A percentile compares a stretch with the other conserved stretches of the same genome.
Evolutionary conservation across 805 yeast species (phyloP).

Genomic region (Zygosaccharomyces kombuchaensis): DNA sequence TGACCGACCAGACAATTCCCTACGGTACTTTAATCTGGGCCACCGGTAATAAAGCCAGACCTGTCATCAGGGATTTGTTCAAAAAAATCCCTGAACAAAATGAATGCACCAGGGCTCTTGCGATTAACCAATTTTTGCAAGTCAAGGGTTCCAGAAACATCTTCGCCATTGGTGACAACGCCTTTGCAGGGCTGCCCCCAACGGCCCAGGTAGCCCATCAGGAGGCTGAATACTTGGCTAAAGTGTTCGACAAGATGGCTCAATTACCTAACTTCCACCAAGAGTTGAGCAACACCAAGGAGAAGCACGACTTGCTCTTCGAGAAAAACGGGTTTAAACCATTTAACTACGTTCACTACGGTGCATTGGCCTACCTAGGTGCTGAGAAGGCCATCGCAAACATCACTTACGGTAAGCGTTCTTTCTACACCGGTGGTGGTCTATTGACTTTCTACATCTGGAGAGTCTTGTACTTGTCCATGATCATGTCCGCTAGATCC

Average conservation of each 20-base stretch:
- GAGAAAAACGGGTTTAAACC: slow-evolving; percentile 52
- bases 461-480: slow-evolving; percentile 86
- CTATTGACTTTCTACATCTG: slow-evolving; percentile 83
- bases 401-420: slow-evolving; percentile 72
- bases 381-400: slow-evolving; percentile 93
- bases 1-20: slow-evolving; percentile 57
- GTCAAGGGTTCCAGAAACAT: slow-evolving; percentile 80
- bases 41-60: slow-evolving; percentile 89
- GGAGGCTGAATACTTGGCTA: slow-evolving; percentile 78
- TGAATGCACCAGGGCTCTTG: slow-evolving; percentile 80
- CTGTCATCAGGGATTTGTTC: slow-evolving; percentile 61
- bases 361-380: slow-evolving; percentile 91
- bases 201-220: slow-evolving; percentile 97
- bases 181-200: slow-evolving; percentile 84
- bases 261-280: slow-evolving; percentile 38
- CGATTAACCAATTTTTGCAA: slow-evolving; percentile 71
- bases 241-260: slow-evolving; percentile 58
- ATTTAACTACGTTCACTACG: slow-evolving; percentile 81
- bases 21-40: slow-evolving; percentile 97
- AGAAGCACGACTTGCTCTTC: slow-evolving; percentile 39
- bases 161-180: slow-evolving; percentile 91
- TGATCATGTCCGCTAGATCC: slow-evolving; percentile 84
- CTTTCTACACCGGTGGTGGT: slow-evolving; percentile 83
- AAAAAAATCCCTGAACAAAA: slow-evolving; percentile 72
- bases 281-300: slow-evolving; percentile 36